Evolutionary conservation across 2,329 filamentous ascomycete species (phyloP).

Genomic region (Monosporascus sp.): DNA sequence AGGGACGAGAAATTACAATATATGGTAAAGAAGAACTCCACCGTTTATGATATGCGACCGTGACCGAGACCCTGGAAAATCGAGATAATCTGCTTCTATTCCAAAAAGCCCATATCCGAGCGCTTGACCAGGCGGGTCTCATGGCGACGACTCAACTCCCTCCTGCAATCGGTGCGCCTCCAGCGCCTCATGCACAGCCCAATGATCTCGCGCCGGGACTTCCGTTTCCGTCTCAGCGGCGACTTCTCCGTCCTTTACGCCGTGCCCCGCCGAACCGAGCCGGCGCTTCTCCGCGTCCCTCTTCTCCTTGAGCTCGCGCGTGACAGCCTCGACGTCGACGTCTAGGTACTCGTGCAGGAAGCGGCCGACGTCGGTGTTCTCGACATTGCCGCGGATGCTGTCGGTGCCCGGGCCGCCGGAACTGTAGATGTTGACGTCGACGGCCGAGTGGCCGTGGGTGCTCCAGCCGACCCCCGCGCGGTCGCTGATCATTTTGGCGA

Average conservation of each 20-base stretch:
- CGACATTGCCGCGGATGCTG: conserved; percentile 74
- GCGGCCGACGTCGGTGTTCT: conserved; percentile 86
- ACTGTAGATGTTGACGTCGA: conserved; percentile 95
- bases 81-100: too few species aligned
- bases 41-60: too few species aligned
- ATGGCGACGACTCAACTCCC: neutral
- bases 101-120: too few species aligned
- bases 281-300: conserved; percentile 19
- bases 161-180: conserved; percentile 8
- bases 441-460: conserved; percentile 87
- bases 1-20: too few species aligned
- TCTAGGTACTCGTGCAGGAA: conserved; percentile 77
- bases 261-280: conserved; percentile 3
- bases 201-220: conserved; percentile 15
- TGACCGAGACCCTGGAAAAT: too few species aligned
- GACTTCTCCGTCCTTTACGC: conserved; percentile 1
- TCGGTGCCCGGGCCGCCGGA: conserved; percentile 61
- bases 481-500: conserved; percentile 82
- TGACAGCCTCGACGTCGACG: conserved; percentile 74
- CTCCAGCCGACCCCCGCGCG: conserved; percentile 90
- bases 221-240: neutral
- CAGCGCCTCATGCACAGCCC: conserved; percentile 20
- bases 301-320: conserved; percentile 65
- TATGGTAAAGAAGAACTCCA: too few species aligned
- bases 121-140: too few species aligned